Conservation (phyloP, 208 protist genomes). For the Trypanosoma melophagium region DNA sequence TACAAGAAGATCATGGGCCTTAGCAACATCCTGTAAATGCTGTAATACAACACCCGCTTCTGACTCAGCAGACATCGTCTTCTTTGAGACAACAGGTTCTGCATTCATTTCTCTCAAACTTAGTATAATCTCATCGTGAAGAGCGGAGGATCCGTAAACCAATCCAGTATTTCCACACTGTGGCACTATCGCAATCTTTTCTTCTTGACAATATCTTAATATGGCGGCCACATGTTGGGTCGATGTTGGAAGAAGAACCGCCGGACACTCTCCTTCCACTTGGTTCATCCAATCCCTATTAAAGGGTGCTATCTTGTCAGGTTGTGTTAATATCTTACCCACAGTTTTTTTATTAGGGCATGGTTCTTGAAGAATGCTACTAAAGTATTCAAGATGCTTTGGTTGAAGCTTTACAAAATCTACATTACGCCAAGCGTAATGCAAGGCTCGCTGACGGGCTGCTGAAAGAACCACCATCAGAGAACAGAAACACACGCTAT, state of each 20-base stretch:
- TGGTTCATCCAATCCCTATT: conserved; percentile 78
- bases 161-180: conserved; percentile 97
- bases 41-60: conserved; percentile 93
- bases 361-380: conserved; percentile 45
- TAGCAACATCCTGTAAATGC: conserved; percentile 78
- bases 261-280: conserved; percentile 45
- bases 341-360: conserved; percentile 40
- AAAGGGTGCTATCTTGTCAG: conserved; percentile 45
- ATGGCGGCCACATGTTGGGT: conserved; percentile 70
- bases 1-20: conserved; percentile 81
- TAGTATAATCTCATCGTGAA: conserved; percentile 93
- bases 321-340: conserved; percentile 52
- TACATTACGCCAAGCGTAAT: conserved; percentile 62
- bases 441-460: conserved; percentile 45
- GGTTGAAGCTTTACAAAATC: conserved; percentile 45
- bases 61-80: conserved; percentile 72
- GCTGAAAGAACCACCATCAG: conserved; percentile 28
- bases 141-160: conserved; percentile 90
- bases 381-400: conserved; percentile 53
- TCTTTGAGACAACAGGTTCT: conserved; percentile 57
- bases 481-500: not conserved
- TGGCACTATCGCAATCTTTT: conserved; percentile 92
- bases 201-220: conserved; percentile 90
- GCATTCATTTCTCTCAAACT: conserved; percentile 91
- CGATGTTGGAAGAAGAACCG: conserved; percentile 61